Evolutionary conservation across 768 basidiomycete species (phyloP), one percentile per base, ranked within the genome.

Genomic region (Auriscalpium orientale): DNA sequence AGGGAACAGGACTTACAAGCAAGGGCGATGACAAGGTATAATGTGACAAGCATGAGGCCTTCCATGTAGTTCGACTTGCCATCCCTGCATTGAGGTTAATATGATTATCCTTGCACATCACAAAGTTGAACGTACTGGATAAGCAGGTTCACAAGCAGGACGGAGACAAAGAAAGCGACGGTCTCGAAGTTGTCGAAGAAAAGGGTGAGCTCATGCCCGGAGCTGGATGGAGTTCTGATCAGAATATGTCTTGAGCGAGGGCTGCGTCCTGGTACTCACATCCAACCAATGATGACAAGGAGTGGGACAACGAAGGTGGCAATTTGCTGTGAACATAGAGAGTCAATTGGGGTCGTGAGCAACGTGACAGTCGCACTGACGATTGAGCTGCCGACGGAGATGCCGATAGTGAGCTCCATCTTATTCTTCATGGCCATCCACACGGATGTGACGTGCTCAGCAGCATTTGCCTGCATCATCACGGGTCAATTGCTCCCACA

Each of bases 61-160:
- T 95, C 93, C 85, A 95, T 89, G 66, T 91, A 94, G 65, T 95
- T 94, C 15, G 88, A 86, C 64, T 85, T 87, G 46, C 92, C 92
- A 59, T 91, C 87, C 72, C 84, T 81, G 62, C 22, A 46, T 37
- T 44, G n/a, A 56, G 46, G 37, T 51, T 47, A 53, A 36, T 38
- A 38, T 36, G 58, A 15, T 33, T 13, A 49, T 45, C 11, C 44
- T 50, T 40, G 47, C 44, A 45, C 40, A 28, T 28, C 28, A 28
- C 28, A 54, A 46, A 49, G 37, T 58, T 28, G 37, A 40, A 77
- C 82, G 47, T 57, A 81, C 83, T 84, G 82, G 58, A 91, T 79
- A 10, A 95, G 77, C 8, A 91, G 81, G 71, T 92, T 92, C 58
- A 91, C 90, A 33, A 97, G 82, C 54, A 95, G 70, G 22, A 95